A percentile compares a stretch with the other conserved stretches of the same genome.
phyloP scores from a whole-genome alignment of 192 early-diverging fungal species.

The Kickxella alabastrina region DNA sequence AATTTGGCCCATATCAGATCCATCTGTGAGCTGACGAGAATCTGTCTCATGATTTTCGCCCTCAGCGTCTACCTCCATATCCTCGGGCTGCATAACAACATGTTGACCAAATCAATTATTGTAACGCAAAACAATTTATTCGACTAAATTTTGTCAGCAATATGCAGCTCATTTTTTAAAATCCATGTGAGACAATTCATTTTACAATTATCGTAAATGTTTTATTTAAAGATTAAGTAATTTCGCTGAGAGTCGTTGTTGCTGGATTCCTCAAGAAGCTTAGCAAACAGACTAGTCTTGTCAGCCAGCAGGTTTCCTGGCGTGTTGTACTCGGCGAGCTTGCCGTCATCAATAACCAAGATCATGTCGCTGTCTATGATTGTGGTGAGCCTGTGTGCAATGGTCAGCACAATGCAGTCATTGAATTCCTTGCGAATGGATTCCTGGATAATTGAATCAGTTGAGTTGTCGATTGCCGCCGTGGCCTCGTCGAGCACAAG shows the following conservation, averaged over 20 bases:
- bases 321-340: constrained; percentile 57
- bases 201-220: background rate
- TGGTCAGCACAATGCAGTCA: constrained; percentile 61
- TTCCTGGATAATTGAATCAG: constrained; percentile 57
- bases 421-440: constrained; percentile 60
- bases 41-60: no score
- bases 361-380: constrained; percentile 57
- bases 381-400: constrained; percentile 65
- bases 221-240: background rate
- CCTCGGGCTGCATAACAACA: constrained; percentile 19
- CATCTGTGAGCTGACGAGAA: no score
- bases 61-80: constrained; percentile 2
- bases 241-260: constrained; percentile 10
- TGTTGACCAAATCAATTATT: constrained; percentile 1
- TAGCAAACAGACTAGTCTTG: constrained; percentile 56
- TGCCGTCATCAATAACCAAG: constrained; percentile 59
- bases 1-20: no score
- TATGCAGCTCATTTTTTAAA: no score
- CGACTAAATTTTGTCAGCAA: no score
- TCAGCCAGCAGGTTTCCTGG: constrained; percentile 53
- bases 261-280: constrained; percentile 59
- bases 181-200: background rate
- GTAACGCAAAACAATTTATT: background rate
- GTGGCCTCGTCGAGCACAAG: constrained; percentile 69
- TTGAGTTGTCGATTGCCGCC: constrained; percentile 29